A percentile compares a stretch with the other conserved stretches of the same genome.
phyloP scores from a whole-genome alignment of 768 basidiomycete genomes.

The Clavulina sp. region DNA sequence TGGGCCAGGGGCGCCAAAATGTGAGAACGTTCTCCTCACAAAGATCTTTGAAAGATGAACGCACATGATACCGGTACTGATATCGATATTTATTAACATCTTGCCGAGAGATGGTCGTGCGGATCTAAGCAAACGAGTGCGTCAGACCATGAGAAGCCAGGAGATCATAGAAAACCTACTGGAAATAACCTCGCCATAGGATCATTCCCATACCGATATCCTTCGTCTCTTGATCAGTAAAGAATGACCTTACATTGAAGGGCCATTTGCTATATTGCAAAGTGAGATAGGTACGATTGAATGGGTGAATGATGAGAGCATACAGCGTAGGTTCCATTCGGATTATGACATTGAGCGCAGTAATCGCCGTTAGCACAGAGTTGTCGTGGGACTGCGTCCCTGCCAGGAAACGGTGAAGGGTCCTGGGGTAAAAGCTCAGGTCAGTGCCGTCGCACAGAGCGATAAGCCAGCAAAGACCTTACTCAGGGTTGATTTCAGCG shows the following conservation, averaged over 20 bases:
- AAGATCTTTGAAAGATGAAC: background rate
- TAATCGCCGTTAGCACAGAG: slow-evolving; percentile 46
- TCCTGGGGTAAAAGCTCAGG: slow-evolving; percentile 23
- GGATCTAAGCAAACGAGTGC: slow-evolving; percentile 20
- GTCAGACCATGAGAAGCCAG: background rate
- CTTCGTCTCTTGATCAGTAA: slow-evolving; percentile 35
- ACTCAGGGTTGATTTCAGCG: slow-evolving; percentile 42
- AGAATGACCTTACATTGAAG: slow-evolving; percentile 61
- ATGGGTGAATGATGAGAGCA: background rate
- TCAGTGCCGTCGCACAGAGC: background rate
- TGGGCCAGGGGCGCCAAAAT: background rate
- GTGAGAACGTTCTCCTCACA: background rate
- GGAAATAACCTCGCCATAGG: slow-evolving; percentile 69
- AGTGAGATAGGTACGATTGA: background rate
- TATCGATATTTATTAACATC: slow-evolving; percentile 60
- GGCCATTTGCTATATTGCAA: slow-evolving; percentile 28
- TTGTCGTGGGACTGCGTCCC: slow-evolving; percentile 56
- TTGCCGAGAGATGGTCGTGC: slow-evolving; percentile 46
- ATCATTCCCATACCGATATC: slow-evolving; percentile 39
- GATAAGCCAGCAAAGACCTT: slow-evolving; percentile 3
- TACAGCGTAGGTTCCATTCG: slow-evolving; percentile 51
- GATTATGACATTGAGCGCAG: slow-evolving; percentile 46
- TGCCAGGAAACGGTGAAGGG: slow-evolving; percentile 42
- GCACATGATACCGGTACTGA: slow-evolving; percentile 53
- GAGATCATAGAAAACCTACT: slow-evolving; percentile 18